phyloP scores from a whole-genome alignment of 139 green algal genomes.

The Volvox reticuliferus region DNA sequence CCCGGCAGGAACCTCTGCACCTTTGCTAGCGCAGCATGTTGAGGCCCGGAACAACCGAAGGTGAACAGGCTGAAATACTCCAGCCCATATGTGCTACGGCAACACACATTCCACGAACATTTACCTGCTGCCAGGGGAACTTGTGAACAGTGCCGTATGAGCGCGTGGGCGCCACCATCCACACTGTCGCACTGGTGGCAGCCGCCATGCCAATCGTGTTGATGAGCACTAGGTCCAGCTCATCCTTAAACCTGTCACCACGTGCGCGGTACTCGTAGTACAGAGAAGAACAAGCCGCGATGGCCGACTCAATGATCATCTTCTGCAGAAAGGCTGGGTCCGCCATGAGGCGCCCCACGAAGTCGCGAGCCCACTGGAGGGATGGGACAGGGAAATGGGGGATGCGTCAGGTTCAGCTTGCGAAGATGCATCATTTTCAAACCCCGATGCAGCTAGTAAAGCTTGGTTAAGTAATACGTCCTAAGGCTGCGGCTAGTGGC shows the following conservation, averaged over 20 bases:
- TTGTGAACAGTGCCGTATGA: constrained; percentile 80
- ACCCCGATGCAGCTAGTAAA: too few species aligned
- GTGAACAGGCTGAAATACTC: too few species aligned
- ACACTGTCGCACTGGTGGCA: constrained; percentile 90
- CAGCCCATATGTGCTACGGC: too few species aligned
- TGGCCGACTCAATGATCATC: constrained; percentile 87
- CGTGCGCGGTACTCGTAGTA: constrained; percentile 82
- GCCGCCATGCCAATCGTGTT: constrained; percentile 88
- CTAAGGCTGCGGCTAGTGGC: too few species aligned
- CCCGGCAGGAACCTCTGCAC: too few species aligned
- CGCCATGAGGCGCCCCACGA: constrained; percentile 96
- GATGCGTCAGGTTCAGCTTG: too few species aligned
- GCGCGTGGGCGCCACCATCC: constrained; percentile 88
- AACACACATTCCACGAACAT: background rate
- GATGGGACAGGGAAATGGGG: background rate
- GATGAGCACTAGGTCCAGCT: constrained; percentile 91
- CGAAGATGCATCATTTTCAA: too few species aligned
- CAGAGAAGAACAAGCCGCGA: constrained; percentile 81
- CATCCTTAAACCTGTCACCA: constrained; percentile 68
- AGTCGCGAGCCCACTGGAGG: constrained; percentile 80
- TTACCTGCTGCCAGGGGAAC: constrained; percentile 89
- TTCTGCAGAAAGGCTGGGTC: constrained; percentile 98
- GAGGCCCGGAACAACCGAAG: too few species aligned
- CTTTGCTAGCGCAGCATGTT: too few species aligned
- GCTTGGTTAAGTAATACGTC: too few species aligned